A percentile compares a stretch with the other conserved stretches of the same genome.
phyloP scores from a whole-genome alignment of 2,329 filamentous ascomycete species.

The Aureobasidium subglaciale region DNA sequence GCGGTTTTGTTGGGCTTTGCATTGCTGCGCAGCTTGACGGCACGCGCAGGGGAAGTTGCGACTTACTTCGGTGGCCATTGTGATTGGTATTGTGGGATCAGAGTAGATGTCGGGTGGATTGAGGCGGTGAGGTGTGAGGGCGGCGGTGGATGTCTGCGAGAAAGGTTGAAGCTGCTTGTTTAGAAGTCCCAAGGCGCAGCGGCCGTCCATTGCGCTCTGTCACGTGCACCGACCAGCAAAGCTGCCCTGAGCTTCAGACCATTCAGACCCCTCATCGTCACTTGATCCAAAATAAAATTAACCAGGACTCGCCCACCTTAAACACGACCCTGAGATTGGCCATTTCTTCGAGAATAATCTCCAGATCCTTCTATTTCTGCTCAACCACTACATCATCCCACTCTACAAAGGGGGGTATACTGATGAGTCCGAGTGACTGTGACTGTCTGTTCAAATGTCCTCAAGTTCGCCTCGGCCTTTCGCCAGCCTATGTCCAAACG shows the following conservation, averaged over 20 bases:
- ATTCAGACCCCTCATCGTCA: background rate
- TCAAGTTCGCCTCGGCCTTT: background rate
- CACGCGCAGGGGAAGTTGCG: background rate
- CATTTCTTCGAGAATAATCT: background rate
- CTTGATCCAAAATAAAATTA: too few species aligned
- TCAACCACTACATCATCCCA: background rate
- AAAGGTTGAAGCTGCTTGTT: constrained; percentile 13
- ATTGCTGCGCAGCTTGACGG: background rate
- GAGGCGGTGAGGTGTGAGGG: constrained; percentile 2
- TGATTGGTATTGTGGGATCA: background rate
- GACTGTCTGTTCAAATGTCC: constrained; percentile 4
- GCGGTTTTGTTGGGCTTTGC: constrained; percentile 17
- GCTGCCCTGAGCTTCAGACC: background rate
- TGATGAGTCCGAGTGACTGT: background rate
- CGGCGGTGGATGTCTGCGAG: constrained; percentile 5
- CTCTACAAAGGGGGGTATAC: constrained; percentile 2
- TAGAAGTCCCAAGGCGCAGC: constrained; percentile 4
- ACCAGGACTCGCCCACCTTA: background rate
- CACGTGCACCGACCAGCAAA: background rate
- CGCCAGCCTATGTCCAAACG: background rate
- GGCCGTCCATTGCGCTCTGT: background rate
- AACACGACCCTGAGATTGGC: too few species aligned
- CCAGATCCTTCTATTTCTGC: background rate
- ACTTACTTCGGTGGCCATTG: constrained; percentile 17
- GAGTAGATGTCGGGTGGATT: background rate